phyloP scores from a whole-genome alignment of 345 rosid genomes.

The Passiflora organensis region DNA sequence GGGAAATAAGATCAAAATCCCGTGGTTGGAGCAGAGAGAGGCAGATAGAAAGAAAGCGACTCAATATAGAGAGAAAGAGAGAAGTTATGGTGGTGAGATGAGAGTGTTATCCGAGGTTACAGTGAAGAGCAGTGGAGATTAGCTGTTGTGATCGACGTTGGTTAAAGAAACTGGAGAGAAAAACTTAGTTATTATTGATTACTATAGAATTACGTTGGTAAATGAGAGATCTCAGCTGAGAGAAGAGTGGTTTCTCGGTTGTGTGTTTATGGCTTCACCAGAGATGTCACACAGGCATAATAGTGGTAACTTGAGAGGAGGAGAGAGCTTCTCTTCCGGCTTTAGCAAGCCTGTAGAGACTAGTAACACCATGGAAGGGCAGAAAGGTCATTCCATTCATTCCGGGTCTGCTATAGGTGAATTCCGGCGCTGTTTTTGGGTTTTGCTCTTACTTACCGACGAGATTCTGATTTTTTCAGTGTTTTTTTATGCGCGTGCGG shows the following conservation, averaged over 20 bases:
- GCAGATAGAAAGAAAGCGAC: slow-evolving; percentile 17
- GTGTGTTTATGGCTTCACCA: slow-evolving; percentile 14
- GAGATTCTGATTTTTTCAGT: background rate
- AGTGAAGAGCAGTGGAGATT: background rate
- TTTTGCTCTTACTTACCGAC: background rate
- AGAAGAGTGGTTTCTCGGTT: background rate
- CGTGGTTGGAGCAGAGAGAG: slow-evolving; percentile 2
- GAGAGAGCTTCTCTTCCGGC: slow-evolving; percentile 22
- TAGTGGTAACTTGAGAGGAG: slow-evolving; percentile 16
- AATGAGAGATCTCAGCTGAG: slow-evolving; percentile 24
- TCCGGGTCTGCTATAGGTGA: slow-evolving; percentile 18
- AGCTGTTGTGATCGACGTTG: background rate
- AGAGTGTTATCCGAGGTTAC: background rate
- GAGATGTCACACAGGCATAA: slow-evolving; percentile 19
- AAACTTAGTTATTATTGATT: slow-evolving; percentile 8
- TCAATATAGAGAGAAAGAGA: background rate
- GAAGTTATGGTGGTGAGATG: slow-evolving; percentile 10
- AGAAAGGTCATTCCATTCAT: slow-evolving; percentile 15
- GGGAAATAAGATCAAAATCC: slow-evolving; percentile 1
- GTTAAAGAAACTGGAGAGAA: background rate
- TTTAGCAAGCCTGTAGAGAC: slow-evolving; percentile 15
- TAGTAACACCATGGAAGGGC: slow-evolving; percentile 18
- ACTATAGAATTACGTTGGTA: background rate
- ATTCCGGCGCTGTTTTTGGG: background rate
- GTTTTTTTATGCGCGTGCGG: slow-evolving; percentile 9